Percentiles rank a stretch among this genome's conserved stretches.
These are phyloP conservation scores for Neoarthrinium moseri DNA, from an alignment of 2,329 filamentous ascomycete species.

Conservation along the genomic window DNA sequence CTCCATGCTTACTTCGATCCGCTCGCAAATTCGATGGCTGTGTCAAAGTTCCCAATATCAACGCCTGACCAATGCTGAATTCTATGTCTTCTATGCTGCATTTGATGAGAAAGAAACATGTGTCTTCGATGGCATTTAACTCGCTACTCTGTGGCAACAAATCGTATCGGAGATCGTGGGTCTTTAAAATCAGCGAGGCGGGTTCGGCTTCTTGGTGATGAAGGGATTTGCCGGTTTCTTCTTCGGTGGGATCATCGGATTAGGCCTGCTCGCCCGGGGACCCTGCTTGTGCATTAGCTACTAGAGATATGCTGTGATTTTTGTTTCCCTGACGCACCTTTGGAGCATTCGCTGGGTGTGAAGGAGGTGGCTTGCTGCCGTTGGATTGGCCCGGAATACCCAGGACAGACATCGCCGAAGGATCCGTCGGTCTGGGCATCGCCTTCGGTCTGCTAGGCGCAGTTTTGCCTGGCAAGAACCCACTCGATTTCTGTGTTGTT, in stretches of 20 bases:
- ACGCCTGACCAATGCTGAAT: background rate
- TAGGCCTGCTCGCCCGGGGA: constrained; percentile 4
- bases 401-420: constrained; percentile 27
- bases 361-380: constrained; percentile 11
- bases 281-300: background rate
- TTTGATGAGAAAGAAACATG: background rate
- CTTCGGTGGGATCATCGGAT: constrained; percentile 10
- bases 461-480: constrained; percentile 12
- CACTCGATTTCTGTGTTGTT: constrained; percentile 18
- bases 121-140: background rate
- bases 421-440: constrained; percentile 25
- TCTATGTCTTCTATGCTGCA: background rate
- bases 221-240: constrained; percentile 14
- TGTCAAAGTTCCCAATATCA: background rate
- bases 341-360: constrained; percentile 15
- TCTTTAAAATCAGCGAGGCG: constrained; percentile 8
- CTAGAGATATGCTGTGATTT: constrained; percentile 10
- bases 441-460: constrained; percentile 23
- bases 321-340: constrained; percentile 21
- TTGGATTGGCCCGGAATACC: constrained; percentile 16
- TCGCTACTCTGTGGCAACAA: background rate
- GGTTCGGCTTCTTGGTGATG: constrained; percentile 15
- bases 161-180: background rate
- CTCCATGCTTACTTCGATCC: no score
- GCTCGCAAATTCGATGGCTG: no score